Evolutionary conservation across 306 rosid genomes (phyloP).

Genomic region (Fragaria iinumae): DNA sequence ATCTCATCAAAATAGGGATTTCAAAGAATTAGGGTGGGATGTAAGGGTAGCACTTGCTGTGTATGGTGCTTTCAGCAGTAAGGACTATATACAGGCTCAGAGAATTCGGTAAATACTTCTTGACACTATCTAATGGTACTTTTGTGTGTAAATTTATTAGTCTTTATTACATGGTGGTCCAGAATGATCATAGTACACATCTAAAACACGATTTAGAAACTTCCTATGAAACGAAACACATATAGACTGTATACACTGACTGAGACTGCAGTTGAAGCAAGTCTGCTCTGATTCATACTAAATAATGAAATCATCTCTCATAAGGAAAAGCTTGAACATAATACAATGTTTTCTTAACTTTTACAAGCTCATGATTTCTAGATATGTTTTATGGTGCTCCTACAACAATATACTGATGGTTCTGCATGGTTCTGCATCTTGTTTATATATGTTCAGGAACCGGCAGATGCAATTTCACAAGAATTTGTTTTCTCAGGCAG

Average conservation of each 20-base stretch:
- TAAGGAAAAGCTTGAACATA: background rate
- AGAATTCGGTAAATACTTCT: slow-evolving; percentile 54
- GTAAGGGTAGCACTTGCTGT: slow-evolving; percentile 75
- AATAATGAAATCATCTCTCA: background rate
- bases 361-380: background rate
- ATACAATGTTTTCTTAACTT: background rate
- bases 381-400: background rate
- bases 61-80: slow-evolving; percentile 73
- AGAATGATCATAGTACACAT: background rate
- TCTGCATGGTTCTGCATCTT: background rate
- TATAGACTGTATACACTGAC: background rate
- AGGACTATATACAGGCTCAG: slow-evolving; percentile 88
- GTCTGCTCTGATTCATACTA: background rate
- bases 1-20: slow-evolving; percentile 47
- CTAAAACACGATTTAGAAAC: background rate
- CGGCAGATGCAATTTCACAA: slow-evolving; percentile 79
- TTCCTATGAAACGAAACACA: background rate
- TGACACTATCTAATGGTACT: background rate
- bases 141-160: background rate
- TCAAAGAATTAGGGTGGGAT: slow-evolving; percentile 86
- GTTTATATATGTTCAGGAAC: slow-evolving; percentile 51
- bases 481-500: slow-evolving; percentile 68
- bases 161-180: background rate
- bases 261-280: background rate
- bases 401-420: background rate